These are phyloP conservation scores for Rhynchospora pubera DNA, from an alignment of 176 grass and related monocot genomes.

Conservation along the genomic window DNA sequence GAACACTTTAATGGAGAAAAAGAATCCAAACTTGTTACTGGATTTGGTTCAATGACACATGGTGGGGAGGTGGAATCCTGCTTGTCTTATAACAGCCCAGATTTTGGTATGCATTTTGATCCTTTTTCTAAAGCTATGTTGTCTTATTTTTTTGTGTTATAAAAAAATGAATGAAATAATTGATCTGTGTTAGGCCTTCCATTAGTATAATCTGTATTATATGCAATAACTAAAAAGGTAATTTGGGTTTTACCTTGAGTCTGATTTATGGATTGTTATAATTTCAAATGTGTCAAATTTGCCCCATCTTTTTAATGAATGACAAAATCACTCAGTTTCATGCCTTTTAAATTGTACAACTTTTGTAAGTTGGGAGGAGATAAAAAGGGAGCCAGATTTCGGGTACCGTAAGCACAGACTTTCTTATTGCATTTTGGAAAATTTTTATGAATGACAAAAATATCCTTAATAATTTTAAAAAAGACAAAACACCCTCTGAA, in stretches of 20 bases:
- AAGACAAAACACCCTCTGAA: no score
- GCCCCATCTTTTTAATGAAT: not conserved
- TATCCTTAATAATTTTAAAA: no score
- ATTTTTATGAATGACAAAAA: no score
- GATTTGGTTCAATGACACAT: slow-evolving; percentile 30
- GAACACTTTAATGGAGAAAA: slow-evolving; percentile 30
- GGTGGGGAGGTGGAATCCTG: slow-evolving; percentile 15
- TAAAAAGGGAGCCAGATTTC: not conserved
- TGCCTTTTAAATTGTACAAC: not conserved
- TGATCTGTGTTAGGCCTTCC: not conserved
- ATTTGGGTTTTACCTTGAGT: not conserved
- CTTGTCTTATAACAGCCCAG: slow-evolving; percentile 28
- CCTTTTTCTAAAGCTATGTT: not conserved
- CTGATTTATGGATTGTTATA: not conserved
- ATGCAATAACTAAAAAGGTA: not conserved
- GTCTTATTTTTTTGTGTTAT: not conserved
- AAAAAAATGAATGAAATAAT: not conserved
- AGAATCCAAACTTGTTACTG: slow-evolving; percentile 28
- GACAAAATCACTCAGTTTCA: not conserved
- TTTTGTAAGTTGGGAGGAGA: not conserved
- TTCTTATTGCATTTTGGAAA: not conserved
- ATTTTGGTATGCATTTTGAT: slow-evolving; percentile 47
- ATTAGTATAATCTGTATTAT: not conserved
- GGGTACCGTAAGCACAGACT: not conserved
- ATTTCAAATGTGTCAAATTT: not conserved